Evolutionary conservation across 78 protist genomes (phyloP).

Genomic region (Dictyostelium firmibasis): DNA sequence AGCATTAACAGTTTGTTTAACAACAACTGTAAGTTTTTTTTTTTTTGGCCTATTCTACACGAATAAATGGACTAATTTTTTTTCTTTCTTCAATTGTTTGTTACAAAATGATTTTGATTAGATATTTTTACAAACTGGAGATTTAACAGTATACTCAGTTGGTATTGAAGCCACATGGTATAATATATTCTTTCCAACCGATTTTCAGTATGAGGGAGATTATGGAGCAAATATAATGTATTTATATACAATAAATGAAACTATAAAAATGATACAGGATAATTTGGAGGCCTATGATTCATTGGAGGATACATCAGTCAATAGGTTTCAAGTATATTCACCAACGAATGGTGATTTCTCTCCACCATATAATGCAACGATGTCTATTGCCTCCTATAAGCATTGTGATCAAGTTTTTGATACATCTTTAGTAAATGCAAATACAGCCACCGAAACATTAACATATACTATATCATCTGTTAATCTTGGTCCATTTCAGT

Average conservation of each 20-base stretch:
- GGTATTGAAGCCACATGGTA: constrained; percentile 65
- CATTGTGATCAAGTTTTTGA: constrained; percentile 69
- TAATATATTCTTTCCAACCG: constrained; percentile 52
- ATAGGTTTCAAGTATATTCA: constrained; percentile 17
- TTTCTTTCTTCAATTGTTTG: not conserved
- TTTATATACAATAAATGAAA: constrained; percentile 46
- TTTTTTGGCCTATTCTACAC: no score
- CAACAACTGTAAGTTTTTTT: constrained; percentile 35
- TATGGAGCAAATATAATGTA: constrained; percentile 36
- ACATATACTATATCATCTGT: not conserved
- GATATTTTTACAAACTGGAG: constrained; percentile 76
- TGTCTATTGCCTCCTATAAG: constrained; percentile 22
- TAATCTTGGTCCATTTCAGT: constrained; percentile 61
- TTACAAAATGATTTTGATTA: no score
- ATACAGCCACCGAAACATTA: not conserved
- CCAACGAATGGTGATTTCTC: constrained; percentile 10
- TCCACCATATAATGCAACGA: constrained; percentile 59
- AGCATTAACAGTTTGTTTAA: constrained; percentile 52
- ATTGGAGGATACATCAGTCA: constrained; percentile 21
- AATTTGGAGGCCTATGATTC: constrained; percentile 37
- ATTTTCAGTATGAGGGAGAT: constrained; percentile 60
- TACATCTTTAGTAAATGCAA: constrained; percentile 23
- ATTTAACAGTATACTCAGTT: constrained; percentile 44
- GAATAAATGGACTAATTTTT: not conserved
- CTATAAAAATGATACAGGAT: not conserved